Evolutionary conservation across 345 rosid genomes (phyloP), one percentile per base, ranked within the genome.

Genomic region (Passiflora organensis): DNA sequence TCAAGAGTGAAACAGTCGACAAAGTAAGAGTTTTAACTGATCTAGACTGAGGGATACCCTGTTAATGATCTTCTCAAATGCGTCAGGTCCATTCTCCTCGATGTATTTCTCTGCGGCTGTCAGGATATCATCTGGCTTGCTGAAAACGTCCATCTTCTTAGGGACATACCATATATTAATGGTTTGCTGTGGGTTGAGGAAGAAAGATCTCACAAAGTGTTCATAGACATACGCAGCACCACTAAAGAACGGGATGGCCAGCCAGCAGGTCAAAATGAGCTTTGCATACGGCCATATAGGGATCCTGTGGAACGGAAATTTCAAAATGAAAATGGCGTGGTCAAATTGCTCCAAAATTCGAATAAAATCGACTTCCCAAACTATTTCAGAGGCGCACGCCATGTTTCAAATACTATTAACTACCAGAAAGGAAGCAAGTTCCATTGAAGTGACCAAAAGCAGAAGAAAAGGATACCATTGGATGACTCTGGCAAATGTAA

Each of bases 151-250:
- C 72, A 80, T 78, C 86, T 78, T 85, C 77, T 76, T 85, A 0
- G 97, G 97, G 38, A 86, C 79, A 74, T 93, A 89, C 99, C 97
- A 89, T 58, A 93, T 83, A 51, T 93, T 93, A 61, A 93, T 68
- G 42, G 82, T 81, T 57, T 72, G 82, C 10, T 59, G 70, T 14
- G 84, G 95, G 58, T 89, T 93, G 58, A 82, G 22, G 48, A 81
- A 80, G 71, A 89, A 43, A 44, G 91, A 89, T 65, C 99, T 87
- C 71, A 89, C 72, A 57, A 80, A 78, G 67, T 86, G 94, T 56
- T 89, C 89, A 56, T 93, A 93, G 18, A 89, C 95, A 61, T 85
- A 85, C 28, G 99, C 85, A 68, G 99, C 97, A 16, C 99, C 97
- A 13, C 85, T 89, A 77, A 93, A 93, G 77, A 89, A 80, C 0